Base-by-base conservation (phyloP, 768 basidiomycete species). In the Lyophyllum semitale region DNA sequence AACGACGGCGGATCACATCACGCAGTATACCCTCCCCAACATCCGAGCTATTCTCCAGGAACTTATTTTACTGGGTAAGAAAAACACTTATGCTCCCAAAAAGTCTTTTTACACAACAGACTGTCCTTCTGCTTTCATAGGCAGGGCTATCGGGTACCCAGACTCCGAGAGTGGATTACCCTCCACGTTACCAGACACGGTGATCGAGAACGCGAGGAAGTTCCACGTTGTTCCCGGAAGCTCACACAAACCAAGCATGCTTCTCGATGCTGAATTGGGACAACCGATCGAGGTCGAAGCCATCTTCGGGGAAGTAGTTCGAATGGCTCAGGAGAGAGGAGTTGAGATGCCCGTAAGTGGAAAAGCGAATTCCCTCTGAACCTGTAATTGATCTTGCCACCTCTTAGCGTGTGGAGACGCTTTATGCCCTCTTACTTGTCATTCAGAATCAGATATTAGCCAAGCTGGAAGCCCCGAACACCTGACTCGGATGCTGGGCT, bases 241-340 rank as follows among this genome's bases (percentile, higher is more conserved):
- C 59, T 72, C 50, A 8, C 79, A 84, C 47, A 72, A 75, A 47
- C 78, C 84, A 4, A 87, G 86, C 62, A 88, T 88, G 84, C 71
- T 86, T 30, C 72, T 87, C 4, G 86, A 88, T 63, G 71, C 73
- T 20, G 73, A 80, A 61, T 76, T 71, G 45, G 80, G 77, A 2
- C 73, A 73, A 50, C 84, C 87, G 35, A 79, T 87, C 55, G 87
- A 89, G 69, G 80, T 88, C 1, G 87, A 88, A 64, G 84, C 79
- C 12, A 84, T 88, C 38, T 55, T 88, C 4, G 87, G 88, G 0
- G 80, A 85, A 55, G 78, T 86, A 2, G 80, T 86, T 20, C 67
- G 81, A 40, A 71, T 83, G 71, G 85, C 80, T 0, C 73, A 69
- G 59, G 70, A 73, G 45, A 62, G 66, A 22, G 70, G 72, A 8